phyloP scores from a whole-genome alignment of 352 stramenopile species.

The Pythium rhizo-oryzae region DNA sequence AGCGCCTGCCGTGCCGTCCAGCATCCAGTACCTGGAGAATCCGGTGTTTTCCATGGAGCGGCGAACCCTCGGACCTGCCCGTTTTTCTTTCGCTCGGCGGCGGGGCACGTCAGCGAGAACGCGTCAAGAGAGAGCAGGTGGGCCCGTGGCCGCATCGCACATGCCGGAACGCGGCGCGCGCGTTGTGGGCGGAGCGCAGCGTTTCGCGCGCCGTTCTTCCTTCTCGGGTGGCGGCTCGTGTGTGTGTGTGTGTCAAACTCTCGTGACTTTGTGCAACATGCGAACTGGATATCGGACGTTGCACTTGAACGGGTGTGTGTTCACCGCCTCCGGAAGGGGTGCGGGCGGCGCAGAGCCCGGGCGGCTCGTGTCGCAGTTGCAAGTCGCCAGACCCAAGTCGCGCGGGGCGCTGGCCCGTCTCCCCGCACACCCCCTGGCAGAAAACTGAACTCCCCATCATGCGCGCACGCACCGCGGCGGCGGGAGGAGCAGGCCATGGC shows the following conservation, averaged over 20 bases:
- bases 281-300: constrained; percentile 15
- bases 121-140: constrained; percentile 2
- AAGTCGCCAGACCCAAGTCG: constrained; percentile 15
- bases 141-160: not conserved
- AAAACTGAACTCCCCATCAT: constrained; percentile 15
- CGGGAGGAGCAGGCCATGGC: not conserved
- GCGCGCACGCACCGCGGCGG: not conserved
- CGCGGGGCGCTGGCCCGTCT: constrained; percentile 19
- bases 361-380: constrained; percentile 20
- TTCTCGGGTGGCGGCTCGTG: not conserved
- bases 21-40: not conserved
- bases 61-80: too few species aligned
- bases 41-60: constrained; percentile 3
- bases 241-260: too few species aligned
- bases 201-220: too few species aligned
- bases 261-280: not conserved
- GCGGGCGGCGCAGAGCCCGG: constrained; percentile 13
- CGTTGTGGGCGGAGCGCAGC: too few species aligned
- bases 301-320: constrained; percentile 27
- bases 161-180: not conserved
- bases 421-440: constrained; percentile 28
- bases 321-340: not conserved
- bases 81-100: not conserved
- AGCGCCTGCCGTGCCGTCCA: not conserved
- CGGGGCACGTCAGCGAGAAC: not conserved